Evolutionary conservation across 2,329 filamentous ascomycete species (phyloP).

Genomic region (Fusarium azukiicola): DNA sequence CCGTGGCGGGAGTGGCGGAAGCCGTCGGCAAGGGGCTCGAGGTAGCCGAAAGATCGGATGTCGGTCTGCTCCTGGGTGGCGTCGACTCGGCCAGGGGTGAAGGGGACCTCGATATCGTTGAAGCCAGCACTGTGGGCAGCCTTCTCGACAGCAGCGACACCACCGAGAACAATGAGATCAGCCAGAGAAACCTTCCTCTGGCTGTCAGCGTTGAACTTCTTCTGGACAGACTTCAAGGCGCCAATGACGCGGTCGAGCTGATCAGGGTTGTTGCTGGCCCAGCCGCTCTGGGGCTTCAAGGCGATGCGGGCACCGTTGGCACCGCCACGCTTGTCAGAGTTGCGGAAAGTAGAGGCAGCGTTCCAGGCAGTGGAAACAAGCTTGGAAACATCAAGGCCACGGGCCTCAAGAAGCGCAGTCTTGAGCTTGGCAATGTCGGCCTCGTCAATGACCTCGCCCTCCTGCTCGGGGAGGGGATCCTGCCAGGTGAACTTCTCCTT

Average conservation of each 20-base stretch:
- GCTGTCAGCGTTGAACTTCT: conserved; percentile 78
- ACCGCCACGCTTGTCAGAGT: conserved; percentile 90
- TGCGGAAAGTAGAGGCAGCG: conserved; percentile 86
- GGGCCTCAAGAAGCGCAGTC: conserved; percentile 80
- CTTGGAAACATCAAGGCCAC: conserved; percentile 78
- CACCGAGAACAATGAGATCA: conserved; percentile 89
- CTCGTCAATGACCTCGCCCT: conserved; percentile 80
- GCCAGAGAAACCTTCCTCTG: conserved; percentile 87
- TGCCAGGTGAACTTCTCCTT: conserved; percentile 87
- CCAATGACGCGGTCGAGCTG: conserved; percentile 81
- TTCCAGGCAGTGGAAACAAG: conserved; percentile 85
- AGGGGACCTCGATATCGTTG: conserved; percentile 80
- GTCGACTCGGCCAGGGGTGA: conserved; percentile 86
- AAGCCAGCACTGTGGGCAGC: conserved; percentile 73
- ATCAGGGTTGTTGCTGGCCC: conserved; percentile 87
- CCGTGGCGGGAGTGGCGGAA: too few species aligned
- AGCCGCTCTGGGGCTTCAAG: conserved; percentile 85
- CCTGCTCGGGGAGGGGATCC: conserved; percentile 82
- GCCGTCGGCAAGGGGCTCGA: conserved; percentile 86
- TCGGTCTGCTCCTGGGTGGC: conserved; percentile 88
- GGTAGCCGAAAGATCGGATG: conserved; percentile 78
- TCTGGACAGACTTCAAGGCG: conserved; percentile 82
- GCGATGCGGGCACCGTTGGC: conserved; percentile 90
- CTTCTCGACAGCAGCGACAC: conserved; percentile 86
- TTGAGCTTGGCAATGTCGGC: conserved; percentile 84